phyloP scores from a whole-genome alignment of 2,329 filamentous ascomycete genomes.

The Curvularia hawaiiensis region DNA sequence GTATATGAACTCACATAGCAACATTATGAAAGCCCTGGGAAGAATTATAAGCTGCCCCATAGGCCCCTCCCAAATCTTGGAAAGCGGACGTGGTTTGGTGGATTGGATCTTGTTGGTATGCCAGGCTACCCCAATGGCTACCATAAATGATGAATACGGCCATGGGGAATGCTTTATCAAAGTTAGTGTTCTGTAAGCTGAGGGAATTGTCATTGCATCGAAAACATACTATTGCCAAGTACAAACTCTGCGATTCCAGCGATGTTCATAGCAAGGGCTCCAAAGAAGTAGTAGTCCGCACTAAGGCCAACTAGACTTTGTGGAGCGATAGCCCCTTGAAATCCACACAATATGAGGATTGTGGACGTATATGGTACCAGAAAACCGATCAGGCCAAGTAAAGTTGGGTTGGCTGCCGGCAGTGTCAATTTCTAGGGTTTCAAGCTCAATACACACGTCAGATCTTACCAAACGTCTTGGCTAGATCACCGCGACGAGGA shows the following conservation, averaged over 20 bases:
- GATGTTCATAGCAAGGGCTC: slow-evolving; percentile 26
- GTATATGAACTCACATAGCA: slow-evolving; percentile 19
- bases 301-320: slow-evolving; percentile 26
- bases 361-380: slow-evolving; percentile 30
- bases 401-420: slow-evolving; percentile 21
- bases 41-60: slow-evolving; percentile 26
- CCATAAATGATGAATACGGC: slow-evolving; percentile 31
- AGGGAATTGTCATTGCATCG: neutral
- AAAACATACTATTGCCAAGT: slow-evolving; percentile 25
- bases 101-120: slow-evolving; percentile 27
- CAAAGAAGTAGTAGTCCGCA: slow-evolving; percentile 33
- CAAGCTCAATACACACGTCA: neutral
- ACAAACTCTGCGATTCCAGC: slow-evolving; percentile 30
- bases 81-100: slow-evolving; percentile 24
- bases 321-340: slow-evolving; percentile 25
- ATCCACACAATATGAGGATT: slow-evolving; percentile 27
- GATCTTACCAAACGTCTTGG: slow-evolving; percentile 24
- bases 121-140: slow-evolving; percentile 27
- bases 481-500: slow-evolving; percentile 26
- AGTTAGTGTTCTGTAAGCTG: neutral
- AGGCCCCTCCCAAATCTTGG: slow-evolving; percentile 20
- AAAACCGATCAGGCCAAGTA: slow-evolving; percentile 28
- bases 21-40: slow-evolving; percentile 32
- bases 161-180: slow-evolving; percentile 27
- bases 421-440: neutral